Conservation (phyloP, 768 basidiomycete genomes). For the Lepiota venenata region DNA sequence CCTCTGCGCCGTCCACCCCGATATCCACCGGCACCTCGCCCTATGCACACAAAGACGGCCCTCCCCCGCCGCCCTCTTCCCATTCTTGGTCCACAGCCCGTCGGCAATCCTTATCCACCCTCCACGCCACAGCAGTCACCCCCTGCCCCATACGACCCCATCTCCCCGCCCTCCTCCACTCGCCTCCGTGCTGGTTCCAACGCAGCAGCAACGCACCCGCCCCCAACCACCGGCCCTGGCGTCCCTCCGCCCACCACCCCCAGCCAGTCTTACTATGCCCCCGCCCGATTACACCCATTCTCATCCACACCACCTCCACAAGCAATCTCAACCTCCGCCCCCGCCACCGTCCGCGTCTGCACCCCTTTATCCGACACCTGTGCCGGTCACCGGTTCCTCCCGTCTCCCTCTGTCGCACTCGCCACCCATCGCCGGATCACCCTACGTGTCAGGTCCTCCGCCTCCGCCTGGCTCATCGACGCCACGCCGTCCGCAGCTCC, state of each 20-base stretch:
- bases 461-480: constrained; percentile 5
- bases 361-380: constrained; percentile 4
- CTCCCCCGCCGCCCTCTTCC: neutral
- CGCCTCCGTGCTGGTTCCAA: constrained; percentile 5
- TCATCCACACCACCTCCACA: constrained; percentile 4
- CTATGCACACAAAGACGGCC: constrained; percentile 6
- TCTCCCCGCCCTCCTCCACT: neutral
- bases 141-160: constrained; percentile 3
- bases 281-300: constrained; percentile 3
- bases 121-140: neutral
- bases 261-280: constrained; percentile 5
- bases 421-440: constrained; percentile 9
- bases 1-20: constrained; percentile 7
- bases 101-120: constrained; percentile 6
- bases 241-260: constrained; percentile 2
- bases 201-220: neutral
- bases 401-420: constrained; percentile 8
- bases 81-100: constrained; percentile 1
- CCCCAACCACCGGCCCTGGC: constrained; percentile 7
- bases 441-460: constrained; percentile 4
- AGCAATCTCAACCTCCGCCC: neutral
- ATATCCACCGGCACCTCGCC: constrained; percentile 9
- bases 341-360: neutral
- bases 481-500: constrained; percentile 7
- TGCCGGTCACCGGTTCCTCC: constrained; percentile 4